Percentiles rank a stretch among this genome's conserved stretches.
These are phyloP conservation scores for Coemansia sp. DNA, from an alignment of 192 early-diverging fungal species.

Conservation along the genomic window DNA sequence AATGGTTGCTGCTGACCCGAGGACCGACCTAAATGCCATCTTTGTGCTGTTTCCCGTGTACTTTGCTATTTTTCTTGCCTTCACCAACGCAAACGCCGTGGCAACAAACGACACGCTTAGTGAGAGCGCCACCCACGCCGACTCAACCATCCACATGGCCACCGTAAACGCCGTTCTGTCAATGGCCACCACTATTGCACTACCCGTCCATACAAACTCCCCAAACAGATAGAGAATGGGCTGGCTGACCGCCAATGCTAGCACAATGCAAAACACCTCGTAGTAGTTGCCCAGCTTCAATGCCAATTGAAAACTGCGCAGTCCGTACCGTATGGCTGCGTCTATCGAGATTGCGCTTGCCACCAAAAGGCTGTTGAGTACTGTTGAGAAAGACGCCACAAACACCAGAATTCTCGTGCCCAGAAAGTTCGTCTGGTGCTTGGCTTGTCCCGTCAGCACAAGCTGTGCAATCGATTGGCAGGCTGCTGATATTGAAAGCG, in stretches of 20 bases:
- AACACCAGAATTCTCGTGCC: constrained; percentile 11
- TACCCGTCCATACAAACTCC: constrained; percentile 19
- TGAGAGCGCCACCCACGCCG: constrained; percentile 18
- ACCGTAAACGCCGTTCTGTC: constrained; percentile 13
- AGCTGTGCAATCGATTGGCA: constrained; percentile 28
- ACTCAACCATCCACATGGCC: constrained; percentile 29
- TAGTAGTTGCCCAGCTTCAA: constrained; percentile 19
- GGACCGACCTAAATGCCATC: constrained; percentile 13
- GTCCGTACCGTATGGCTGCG: constrained; percentile 35
- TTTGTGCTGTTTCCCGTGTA: constrained; percentile 1
- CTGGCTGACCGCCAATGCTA: constrained; percentile 26
- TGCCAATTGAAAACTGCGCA: constrained; percentile 37
- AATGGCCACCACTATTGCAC: neutral
- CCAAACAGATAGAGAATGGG: constrained; percentile 31
- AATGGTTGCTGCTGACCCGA: constrained; percentile 27
- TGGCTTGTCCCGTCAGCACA: constrained; percentile 8
- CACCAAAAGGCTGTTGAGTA: constrained; percentile 25
- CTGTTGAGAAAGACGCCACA: constrained; percentile 6
- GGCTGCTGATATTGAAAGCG: constrained; percentile 14
- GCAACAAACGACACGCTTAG: constrained; percentile 4
- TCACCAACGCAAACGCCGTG: constrained; percentile 16
- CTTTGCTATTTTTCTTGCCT: constrained; percentile 23
- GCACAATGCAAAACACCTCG: constrained; percentile 17
- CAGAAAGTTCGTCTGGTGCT: neutral
- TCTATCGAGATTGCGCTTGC: constrained; percentile 24